Base-by-base conservation (phyloP, 306 rosid species). In the Cercis canadensis region DNA sequence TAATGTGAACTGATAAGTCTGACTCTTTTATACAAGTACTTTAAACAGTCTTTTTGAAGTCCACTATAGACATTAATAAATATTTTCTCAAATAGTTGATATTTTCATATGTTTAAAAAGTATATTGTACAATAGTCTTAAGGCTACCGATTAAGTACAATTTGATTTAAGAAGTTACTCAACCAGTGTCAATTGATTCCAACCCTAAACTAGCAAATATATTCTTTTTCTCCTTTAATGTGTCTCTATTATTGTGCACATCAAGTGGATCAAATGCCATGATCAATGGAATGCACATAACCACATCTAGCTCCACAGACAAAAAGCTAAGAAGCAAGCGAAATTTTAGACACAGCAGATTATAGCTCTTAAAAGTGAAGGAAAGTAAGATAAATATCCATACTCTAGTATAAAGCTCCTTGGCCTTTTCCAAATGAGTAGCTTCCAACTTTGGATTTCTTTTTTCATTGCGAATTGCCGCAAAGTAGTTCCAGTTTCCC, bases 401-500 rank as follows among this genome's bases (percentile, higher is more conserved):
- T 83, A 95, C 99, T 78, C 79, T 77, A 11, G 99, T 84, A 72
- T 91, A 95, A 51, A 95, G 95, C 79, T 95, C 99, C 85, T 94
- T 94, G 54, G 99, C 80, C 84, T 94, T 94, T 77, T 94, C 99
- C 83, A 91, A 87, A 83, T 94, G 99, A 51, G 99, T 91, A 69
- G 97, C 99, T 81, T 95, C 99, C 83, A 95, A 85, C 87, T 95
- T 95, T 57, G 99, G 99, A 75, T 84, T 85, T 85, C 99, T 86
- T 81, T 95, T 95, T 81, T 95, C 99, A 75, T 95, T 95, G 44
- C 97, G 99, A 81, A 95, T 86, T 50, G 99, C 97, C 0, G 99
- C 96, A 74, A 95, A 95, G 89, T 95, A 91, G 89, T 91, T 95
- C 97, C 99, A 95, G 86, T 95, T 91, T 41, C 99, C 99, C 99